These are phyloP conservation scores for Pichia kluyveri DNA, from an alignment of 805 yeast species.

Conservation along the genomic window DNA sequence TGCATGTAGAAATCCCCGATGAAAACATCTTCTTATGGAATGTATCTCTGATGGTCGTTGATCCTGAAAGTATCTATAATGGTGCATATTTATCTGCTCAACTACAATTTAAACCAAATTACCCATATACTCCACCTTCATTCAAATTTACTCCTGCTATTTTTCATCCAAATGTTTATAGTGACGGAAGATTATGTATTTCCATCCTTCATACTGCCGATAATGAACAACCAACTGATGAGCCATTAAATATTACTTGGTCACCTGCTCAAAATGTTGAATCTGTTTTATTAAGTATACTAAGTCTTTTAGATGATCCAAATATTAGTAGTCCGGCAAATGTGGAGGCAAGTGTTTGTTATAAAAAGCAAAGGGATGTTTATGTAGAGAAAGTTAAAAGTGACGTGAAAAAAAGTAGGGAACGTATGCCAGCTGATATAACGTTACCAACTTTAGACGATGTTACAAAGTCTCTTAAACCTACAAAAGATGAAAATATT, in stretches of 20 bases:
- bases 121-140: conserved; percentile 88
- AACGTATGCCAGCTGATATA: conserved; percentile 81
- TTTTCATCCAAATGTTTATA: conserved; percentile 92
- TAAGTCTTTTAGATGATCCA: conserved; percentile 89
- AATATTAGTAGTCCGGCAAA: conserved; percentile 92
- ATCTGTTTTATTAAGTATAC: conserved; percentile 82
- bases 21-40: conserved; percentile 63
- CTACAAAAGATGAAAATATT: conserved; percentile 21
- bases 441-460: conserved; percentile 67
- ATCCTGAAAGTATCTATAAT: conserved; percentile 82
- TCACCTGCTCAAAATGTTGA: conserved; percentile 91
- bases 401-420: conserved; percentile 76
- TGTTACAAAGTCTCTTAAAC: conserved; percentile 5
- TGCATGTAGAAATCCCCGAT: conserved; percentile 32
- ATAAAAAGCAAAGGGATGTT: conserved; percentile 72
- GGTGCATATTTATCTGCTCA: conserved; percentile 94
- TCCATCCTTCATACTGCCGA: conserved; percentile 90
- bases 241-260: conserved; percentile 93
- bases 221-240: conserved; percentile 68
- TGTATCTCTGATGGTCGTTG: conserved; percentile 85
- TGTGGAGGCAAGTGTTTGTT: conserved; percentile 94
- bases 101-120: conserved; percentile 85
- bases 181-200: conserved; percentile 89
- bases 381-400: conserved; percentile 69
- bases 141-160: conserved; percentile 92